Evolutionary conservation across 2,329 filamentous ascomycete species (phyloP).

Genomic region (Botryotinia narcissicola): DNA sequence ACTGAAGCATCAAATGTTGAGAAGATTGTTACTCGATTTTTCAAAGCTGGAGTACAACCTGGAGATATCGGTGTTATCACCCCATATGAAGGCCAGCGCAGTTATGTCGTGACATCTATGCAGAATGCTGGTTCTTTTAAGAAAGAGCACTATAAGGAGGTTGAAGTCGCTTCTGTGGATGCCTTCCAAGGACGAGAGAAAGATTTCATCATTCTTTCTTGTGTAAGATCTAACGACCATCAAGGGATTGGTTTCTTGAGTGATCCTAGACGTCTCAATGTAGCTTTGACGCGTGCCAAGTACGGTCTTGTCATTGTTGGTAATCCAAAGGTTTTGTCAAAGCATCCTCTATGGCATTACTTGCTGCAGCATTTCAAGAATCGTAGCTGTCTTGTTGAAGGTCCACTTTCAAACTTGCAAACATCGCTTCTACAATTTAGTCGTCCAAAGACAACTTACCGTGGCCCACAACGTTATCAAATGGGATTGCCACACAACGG

Average conservation of each 20-base stretch:
- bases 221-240: slow-evolving; percentile 97
- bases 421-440: slow-evolving; percentile 93
- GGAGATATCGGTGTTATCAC: slow-evolving; percentile 96
- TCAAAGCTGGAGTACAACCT: slow-evolving; percentile 96
- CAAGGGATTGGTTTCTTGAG: slow-evolving; percentile 99
- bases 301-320: slow-evolving; percentile 95
- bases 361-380: slow-evolving; percentile 96
- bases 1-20: slow-evolving; percentile 97
- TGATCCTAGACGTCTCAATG: slow-evolving; percentile 94
- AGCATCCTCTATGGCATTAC: slow-evolving; percentile 97
- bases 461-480: slow-evolving; percentile 82
- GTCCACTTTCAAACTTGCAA: slow-evolving; percentile 92
- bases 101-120: slow-evolving; percentile 99
- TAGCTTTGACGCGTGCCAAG: slow-evolving; percentile 93
- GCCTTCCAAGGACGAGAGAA: slow-evolving; percentile 99
- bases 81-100: slow-evolving; percentile 96
- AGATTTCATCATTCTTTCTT: slow-evolving; percentile 97
- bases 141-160: slow-evolving; percentile 98
- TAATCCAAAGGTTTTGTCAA: slow-evolving; percentile 95
- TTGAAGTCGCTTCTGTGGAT: slow-evolving; percentile 96
- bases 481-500: slow-evolving; percentile 59
- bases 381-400: slow-evolving; percentile 91
- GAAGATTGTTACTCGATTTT: slow-evolving; percentile 97
- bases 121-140: slow-evolving; percentile 96
- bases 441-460: slow-evolving; percentile 87